Conservation (phyloP, 345 rosid genomes). For the Gossypium australe region DNA sequence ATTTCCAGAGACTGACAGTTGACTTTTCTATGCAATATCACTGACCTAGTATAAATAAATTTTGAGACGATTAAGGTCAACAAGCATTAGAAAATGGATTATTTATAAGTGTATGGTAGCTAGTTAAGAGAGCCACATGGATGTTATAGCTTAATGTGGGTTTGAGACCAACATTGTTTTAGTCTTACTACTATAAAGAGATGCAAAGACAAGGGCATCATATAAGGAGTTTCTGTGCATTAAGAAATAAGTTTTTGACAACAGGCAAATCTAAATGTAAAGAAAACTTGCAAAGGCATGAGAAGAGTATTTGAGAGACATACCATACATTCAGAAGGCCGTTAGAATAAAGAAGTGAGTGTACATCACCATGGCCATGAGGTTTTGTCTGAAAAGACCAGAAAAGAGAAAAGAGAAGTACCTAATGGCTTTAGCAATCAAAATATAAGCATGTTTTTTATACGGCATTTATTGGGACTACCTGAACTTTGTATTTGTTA, state of each 20-base stretch:
- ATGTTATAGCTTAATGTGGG: not conserved
- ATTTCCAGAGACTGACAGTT: not conserved
- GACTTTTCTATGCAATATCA: not conserved
- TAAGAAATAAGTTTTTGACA: not conserved
- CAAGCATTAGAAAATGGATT: not conserved
- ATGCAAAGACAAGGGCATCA: not conserved
- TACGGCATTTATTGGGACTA: constrained; percentile 19
- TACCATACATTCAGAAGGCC: too few species aligned
- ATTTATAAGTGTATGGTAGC: not conserved
- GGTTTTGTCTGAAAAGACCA: too few species aligned
- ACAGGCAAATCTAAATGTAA: not conserved
- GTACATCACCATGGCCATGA: too few species aligned
- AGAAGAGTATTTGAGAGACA: not conserved
- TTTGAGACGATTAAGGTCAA: not conserved
- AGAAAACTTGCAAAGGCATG: not conserved
- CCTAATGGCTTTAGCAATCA: not conserved
- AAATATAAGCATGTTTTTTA: not conserved
- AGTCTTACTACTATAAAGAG: not conserved
- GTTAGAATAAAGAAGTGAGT: too few species aligned
- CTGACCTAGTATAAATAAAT: not conserved
- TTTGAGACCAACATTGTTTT: not conserved
- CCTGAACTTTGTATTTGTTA: constrained; percentile 87
- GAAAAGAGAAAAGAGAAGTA: too few species aligned
- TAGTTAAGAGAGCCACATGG: not conserved
- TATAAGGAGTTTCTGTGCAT: not conserved